These are phyloP conservation scores for Eremochloa ophiuroides DNA, from an alignment of 176 grass and related monocot genomes.

Conservation along the genomic window DNA sequence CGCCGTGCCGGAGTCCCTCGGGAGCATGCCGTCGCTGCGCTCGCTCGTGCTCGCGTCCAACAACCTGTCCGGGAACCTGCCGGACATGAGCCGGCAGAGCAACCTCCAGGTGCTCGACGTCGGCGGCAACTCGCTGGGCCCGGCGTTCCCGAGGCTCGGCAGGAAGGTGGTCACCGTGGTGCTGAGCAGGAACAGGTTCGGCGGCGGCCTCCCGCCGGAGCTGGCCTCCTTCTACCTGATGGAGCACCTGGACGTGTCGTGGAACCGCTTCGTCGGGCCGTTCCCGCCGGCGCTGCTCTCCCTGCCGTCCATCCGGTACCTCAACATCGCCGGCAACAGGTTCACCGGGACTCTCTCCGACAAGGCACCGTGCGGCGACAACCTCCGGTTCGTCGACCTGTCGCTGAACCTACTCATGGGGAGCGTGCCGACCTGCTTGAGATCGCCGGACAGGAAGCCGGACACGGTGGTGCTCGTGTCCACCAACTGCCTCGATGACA, in stretches of 20 bases:
- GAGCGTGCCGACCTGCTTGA: constrained; percentile 59
- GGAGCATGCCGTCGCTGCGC: constrained; percentile 47
- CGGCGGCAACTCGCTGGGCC: constrained; percentile 66
- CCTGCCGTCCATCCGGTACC: constrained; percentile 62
- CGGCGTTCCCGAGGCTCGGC: constrained; percentile 67
- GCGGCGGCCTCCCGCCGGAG: constrained; percentile 45
- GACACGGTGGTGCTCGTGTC: constrained; percentile 40
- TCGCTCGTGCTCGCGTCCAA: constrained; percentile 73
- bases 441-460: constrained; percentile 24
- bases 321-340: constrained; percentile 69
- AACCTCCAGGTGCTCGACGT: constrained; percentile 77
- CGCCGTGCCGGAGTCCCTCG: constrained; percentile 56
- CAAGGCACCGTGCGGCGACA: constrained; percentile 57
- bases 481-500: constrained; percentile 55
- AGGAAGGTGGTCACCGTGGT: constrained; percentile 68
- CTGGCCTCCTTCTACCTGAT: constrained; percentile 56
- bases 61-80: constrained; percentile 65
- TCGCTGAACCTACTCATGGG: constrained; percentile 80
- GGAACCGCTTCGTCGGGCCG: constrained; percentile 71
- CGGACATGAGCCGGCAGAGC: constrained; percentile 49
- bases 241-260: constrained; percentile 71
- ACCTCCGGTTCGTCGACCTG: constrained; percentile 70
- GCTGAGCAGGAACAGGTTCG: constrained; percentile 71
- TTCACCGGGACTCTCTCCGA: constrained; percentile 82
- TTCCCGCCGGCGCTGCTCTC: constrained; percentile 66